Conservation (phyloP, 371 early-diverging fungal species). For the Lichtheimia ramosa region DNA sequence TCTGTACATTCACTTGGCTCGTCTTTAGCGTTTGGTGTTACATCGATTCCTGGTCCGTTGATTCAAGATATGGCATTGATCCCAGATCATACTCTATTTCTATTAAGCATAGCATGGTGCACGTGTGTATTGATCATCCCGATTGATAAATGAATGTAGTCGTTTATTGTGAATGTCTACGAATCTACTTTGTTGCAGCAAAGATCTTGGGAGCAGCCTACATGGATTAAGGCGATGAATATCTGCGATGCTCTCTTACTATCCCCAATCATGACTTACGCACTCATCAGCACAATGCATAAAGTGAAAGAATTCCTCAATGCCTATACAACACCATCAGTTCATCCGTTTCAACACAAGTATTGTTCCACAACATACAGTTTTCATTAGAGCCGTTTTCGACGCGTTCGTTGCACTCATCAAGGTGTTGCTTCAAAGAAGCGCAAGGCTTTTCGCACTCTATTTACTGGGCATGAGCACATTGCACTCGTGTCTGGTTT, state of each 20-base stretch:
- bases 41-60: too few species aligned
- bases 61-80: too few species aligned
- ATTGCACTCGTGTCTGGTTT: background rate
- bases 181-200: slow-evolving; percentile 39
- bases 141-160: too few species aligned
- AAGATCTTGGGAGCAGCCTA: slow-evolving; percentile 56
- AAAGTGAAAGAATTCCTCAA: slow-evolving; percentile 62
- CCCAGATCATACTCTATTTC: too few species aligned
- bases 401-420: slow-evolving; percentile 59
- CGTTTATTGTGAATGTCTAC: background rate
- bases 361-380: slow-evolving; percentile 32
- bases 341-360: background rate
- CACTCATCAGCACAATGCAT: slow-evolving; percentile 61
- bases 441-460: slow-evolving; percentile 49
- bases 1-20: too few species aligned
- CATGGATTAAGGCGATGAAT: background rate
- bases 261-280: slow-evolving; percentile 34
- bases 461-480: slow-evolving; percentile 9
- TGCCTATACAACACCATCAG: slow-evolving; percentile 28
- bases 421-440: slow-evolving; percentile 52
- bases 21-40: too few species aligned
- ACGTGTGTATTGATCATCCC: too few species aligned
- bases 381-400: slow-evolving; percentile 55
- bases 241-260: background rate
- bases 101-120: too few species aligned